phyloP scores from a whole-genome alignment of 1,139 yeast species.

The Spathaspora jeffriesii region DNA sequence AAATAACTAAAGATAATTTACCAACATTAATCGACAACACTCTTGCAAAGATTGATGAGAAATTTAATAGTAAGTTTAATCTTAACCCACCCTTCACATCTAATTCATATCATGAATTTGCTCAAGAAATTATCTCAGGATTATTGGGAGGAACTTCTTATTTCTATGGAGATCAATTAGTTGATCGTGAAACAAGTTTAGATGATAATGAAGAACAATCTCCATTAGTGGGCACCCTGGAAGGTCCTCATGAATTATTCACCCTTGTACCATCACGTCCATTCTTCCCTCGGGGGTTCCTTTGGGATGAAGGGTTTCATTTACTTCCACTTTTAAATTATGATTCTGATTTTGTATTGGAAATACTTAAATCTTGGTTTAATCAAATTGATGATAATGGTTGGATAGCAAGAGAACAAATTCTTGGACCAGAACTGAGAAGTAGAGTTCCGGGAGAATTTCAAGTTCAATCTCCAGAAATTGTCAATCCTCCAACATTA shows the following conservation, averaged over 20 bases:
- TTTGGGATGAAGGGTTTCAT: constrained; percentile 99
- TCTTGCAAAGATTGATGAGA: constrained; percentile 46
- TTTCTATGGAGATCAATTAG: constrained; percentile 84
- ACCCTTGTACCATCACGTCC: constrained; percentile 92
- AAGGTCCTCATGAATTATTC: constrained; percentile 74
- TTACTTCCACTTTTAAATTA: constrained; percentile 78
- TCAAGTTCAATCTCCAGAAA: constrained; percentile 81
- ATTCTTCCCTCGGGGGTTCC: constrained; percentile 94
- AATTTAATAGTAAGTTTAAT: constrained; percentile 56
- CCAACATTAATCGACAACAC: constrained; percentile 36
- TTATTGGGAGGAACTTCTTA: constrained; percentile 89
- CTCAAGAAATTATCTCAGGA: constrained; percentile 78
- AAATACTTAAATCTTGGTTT: constrained; percentile 88
- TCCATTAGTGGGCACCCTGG: constrained; percentile 53
- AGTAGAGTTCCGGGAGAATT: constrained; percentile 88
- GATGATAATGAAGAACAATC: constrained; percentile 69
- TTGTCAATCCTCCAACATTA: constrained; percentile 96
- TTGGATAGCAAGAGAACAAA: constrained; percentile 97
- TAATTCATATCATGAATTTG: constrained; percentile 53
- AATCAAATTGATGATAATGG: constrained; percentile 84
- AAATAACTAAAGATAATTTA: constrained; percentile 44
- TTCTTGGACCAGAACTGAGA: constrained; percentile 89
- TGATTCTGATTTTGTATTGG: constrained; percentile 83
- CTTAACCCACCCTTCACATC: constrained; percentile 57
- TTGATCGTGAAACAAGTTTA: constrained; percentile 68